A percentile compares a stretch with the other conserved stretches of the same genome.
phyloP scores from a whole-genome alignment of 805 yeast genomes.

The Candida oleophila region DNA sequence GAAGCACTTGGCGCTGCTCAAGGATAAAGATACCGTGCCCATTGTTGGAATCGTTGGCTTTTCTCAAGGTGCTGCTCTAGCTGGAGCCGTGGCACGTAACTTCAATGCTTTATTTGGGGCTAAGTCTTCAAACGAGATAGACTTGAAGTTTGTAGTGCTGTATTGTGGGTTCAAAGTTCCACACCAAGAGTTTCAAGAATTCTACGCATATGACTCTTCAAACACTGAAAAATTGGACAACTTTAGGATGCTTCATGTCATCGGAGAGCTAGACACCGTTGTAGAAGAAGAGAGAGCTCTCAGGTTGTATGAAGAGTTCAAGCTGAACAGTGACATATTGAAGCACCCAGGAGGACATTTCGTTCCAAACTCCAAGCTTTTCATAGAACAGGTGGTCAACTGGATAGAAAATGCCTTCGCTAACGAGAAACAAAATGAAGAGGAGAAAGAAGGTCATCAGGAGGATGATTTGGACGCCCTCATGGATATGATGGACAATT shows the following conservation, averaged over 20 bases:
- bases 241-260: constrained; percentile 58
- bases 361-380: constrained; percentile 79
- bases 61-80: constrained; percentile 91
- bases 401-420: constrained; percentile 29
- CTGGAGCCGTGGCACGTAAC: constrained; percentile 64
- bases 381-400: constrained; percentile 38
- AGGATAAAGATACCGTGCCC: constrained; percentile 43
- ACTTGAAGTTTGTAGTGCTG: constrained; percentile 67
- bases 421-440: constrained; percentile 4
- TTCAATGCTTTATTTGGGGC: constrained; percentile 48
- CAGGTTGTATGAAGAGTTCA: constrained; percentile 44
- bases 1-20: background rate
- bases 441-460: constrained; percentile 11
- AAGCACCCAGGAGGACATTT: constrained; percentile 97
- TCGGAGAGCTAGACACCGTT: constrained; percentile 85
- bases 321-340: constrained; percentile 53
- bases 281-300: constrained; percentile 73
- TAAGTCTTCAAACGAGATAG: constrained; percentile 23
- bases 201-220: constrained; percentile 18
- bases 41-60: constrained; percentile 88
- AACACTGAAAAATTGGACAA: constrained; percentile 17
- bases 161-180: constrained; percentile 62
- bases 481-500: constrained; percentile 39
- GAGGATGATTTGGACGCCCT: constrained; percentile 29
- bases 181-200: constrained; percentile 22